Percentiles rank a stretch among this genome's conserved stretches.
Conservation (phyloP, 192 early-diverging fungal species). For the Backusella circina region DNA sequence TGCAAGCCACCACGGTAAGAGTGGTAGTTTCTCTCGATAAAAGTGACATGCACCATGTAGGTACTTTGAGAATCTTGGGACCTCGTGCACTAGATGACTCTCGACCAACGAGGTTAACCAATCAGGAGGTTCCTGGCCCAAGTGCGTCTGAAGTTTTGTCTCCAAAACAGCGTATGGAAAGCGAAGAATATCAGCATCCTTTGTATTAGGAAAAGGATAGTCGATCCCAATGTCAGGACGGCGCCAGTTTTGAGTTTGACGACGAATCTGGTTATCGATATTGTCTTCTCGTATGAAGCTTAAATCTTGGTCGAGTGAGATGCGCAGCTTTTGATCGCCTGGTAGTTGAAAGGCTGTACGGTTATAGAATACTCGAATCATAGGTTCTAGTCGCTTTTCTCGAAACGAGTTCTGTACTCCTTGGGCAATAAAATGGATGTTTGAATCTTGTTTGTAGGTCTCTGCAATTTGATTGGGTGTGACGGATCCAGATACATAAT, state of each 20-base stretch:
- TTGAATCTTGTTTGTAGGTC: constrained; percentile 71
- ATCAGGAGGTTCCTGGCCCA: constrained; percentile 61
- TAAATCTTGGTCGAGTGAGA: constrained; percentile 95
- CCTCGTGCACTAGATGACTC: constrained; percentile 73
- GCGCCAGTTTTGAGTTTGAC: constrained; percentile 85
- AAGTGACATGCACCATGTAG: constrained; percentile 62
- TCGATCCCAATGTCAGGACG: constrained; percentile 79
- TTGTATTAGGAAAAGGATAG: constrained; percentile 76
- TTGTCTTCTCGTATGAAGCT: constrained; percentile 95
- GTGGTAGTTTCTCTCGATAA: constrained; percentile 24
- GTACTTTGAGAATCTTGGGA: constrained; percentile 87
- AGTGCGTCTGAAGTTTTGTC: constrained; percentile 73
- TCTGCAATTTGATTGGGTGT: constrained; percentile 69
- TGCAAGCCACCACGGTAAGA: constrained; percentile 38
- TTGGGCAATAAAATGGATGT: constrained; percentile 65
- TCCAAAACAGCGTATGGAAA: constrained; percentile 98
- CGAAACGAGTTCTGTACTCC: constrained; percentile 72
- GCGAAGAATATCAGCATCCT: constrained; percentile 68
- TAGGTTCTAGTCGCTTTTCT: constrained; percentile 72
- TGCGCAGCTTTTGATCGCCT: constrained; percentile 86
- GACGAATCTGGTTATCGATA: constrained; percentile 52
- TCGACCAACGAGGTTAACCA: constrained; percentile 78
- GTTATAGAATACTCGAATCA: constrained; percentile 93
- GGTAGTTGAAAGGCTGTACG: constrained; percentile 98
- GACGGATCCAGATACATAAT: constrained; percentile 73